Evolutionary conservation across 2,329 filamentous ascomycete species (phyloP).

Genomic region (Parafenestella ontariensis): DNA sequence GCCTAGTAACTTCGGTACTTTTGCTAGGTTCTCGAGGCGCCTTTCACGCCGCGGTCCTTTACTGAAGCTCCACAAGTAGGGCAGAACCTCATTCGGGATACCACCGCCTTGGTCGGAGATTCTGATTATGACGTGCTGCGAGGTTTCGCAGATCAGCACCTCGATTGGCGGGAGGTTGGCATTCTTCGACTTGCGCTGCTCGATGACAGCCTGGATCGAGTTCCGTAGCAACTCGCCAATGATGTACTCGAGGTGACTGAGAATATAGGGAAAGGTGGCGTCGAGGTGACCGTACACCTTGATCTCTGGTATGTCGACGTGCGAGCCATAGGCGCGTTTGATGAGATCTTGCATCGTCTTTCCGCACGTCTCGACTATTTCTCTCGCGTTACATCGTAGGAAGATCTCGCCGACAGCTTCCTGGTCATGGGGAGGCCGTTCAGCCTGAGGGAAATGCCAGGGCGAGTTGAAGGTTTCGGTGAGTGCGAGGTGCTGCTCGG

Average conservation of each 20-base stretch:
- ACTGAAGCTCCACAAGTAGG: constrained; percentile 95
- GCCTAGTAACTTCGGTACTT: constrained; percentile 89
- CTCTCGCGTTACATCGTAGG: constrained; percentile 86
- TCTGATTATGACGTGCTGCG: constrained; percentile 93
- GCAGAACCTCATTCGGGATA: constrained; percentile 82
- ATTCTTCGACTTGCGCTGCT: constrained; percentile 64
- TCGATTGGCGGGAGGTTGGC: constrained; percentile 80
- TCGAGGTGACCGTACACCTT: constrained; percentile 82
- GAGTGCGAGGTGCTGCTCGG: constrained; percentile 93
- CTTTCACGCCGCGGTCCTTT: constrained; percentile 83
- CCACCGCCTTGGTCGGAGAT: constrained; percentile 96
- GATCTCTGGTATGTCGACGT: constrained; percentile 78
- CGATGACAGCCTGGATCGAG: constrained; percentile 90
- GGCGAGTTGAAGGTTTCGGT: constrained; percentile 93
- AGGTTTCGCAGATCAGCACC: constrained; percentile 91
- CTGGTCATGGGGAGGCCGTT: constrained; percentile 62
- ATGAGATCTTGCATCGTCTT: constrained; percentile 77
- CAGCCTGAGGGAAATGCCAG: constrained; percentile 85
- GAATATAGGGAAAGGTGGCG: constrained; percentile 94
- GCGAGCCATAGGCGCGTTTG: constrained; percentile 74
- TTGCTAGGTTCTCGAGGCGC: constrained; percentile 81
- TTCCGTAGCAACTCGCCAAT: constrained; percentile 94
- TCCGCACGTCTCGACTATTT: constrained; percentile 85
- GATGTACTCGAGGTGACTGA: constrained; percentile 96
- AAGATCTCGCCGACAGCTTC: constrained; percentile 98